phyloP scores from a whole-genome alignment of 2,329 filamentous ascomycete species.

The Trichoderma breve region DNA sequence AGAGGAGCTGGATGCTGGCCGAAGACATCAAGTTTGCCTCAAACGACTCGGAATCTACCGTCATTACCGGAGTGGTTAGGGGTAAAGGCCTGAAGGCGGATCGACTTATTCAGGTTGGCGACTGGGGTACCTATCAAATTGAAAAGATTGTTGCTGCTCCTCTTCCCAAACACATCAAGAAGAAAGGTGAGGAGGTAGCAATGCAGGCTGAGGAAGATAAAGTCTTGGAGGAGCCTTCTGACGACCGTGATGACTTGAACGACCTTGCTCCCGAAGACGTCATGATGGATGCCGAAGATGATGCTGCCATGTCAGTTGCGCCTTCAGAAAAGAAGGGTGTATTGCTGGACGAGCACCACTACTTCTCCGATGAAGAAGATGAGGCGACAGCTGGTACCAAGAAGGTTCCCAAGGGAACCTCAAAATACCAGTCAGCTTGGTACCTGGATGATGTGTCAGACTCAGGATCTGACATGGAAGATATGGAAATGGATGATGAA shows the following conservation, averaged over 20 bases:
- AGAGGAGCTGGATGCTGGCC: constrained; percentile 91
- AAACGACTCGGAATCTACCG: constrained; percentile 58
- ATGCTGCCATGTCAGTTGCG: constrained; percentile 35
- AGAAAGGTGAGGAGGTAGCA: constrained; percentile 63
- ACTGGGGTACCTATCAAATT: constrained; percentile 92
- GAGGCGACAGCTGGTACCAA: constrained; percentile 56
- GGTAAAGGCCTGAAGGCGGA: constrained; percentile 87
- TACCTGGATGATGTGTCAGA: constrained; percentile 78
- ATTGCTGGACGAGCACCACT: constrained; percentile 92
- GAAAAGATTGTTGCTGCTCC: constrained; percentile 82
- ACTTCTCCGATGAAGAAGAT: constrained; percentile 87
- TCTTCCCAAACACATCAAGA: constrained; percentile 58
- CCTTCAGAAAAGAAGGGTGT: constrained; percentile 73
- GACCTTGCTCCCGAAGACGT: constrained; percentile 85
- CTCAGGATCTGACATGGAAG: constrained; percentile 81
- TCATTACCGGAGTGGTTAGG: constrained; percentile 81
- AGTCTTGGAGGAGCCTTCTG: constrained; percentile 67
- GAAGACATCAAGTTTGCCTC: constrained; percentile 75
- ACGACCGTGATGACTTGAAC: constrained; percentile 78
- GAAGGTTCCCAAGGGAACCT: constrained; percentile 84
- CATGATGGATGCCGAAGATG: constrained; percentile 65
- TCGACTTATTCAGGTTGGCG: constrained; percentile 83
- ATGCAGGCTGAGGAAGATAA: constrained; percentile 57
- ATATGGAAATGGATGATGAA: constrained; percentile 58
- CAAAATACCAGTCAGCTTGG: constrained; percentile 92